Evolutionary conservation across 148 eudicot species (phyloP), one percentile per base, ranked within the genome.

Genomic region (Camellia sinensis): DNA sequence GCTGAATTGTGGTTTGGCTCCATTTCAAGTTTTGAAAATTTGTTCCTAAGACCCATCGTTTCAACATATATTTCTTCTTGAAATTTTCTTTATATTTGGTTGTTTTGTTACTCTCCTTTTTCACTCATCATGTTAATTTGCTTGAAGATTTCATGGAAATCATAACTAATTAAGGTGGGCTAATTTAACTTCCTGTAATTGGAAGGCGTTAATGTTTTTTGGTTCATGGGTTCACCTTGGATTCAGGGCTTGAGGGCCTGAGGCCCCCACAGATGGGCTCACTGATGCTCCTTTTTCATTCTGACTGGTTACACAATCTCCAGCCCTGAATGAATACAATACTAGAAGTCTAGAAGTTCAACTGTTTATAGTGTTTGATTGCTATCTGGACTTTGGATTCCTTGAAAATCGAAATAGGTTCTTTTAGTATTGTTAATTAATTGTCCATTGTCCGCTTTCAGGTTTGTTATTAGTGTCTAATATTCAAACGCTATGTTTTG

Each of bases 1-100:
- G n/a, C 67, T 45, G n/a, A n/a, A 71, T 79, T 18, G 61, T 69
- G 64, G 76, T 44, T 67, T 59, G 67, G 81, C 60, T 70, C 62
- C 73, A 4, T 41, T 43, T 70, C 40, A 22, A 12, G 40, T 15
- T 75, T 18, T 69, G 67, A 53, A 59, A 43, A 19, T 46, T 67
- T 56, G 46, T 78, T 6, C 74, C 57, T 12, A n/a, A 40, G 15
- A 3, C 17, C 50, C 12, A 11, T 68, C 44, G 15, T 3, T 18
- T 15, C 43, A 29, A 29, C 4, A 7, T 17, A 68, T 18, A 46
- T 45, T 18, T 18, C 4, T 45, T 67, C 54, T 45, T 44, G 10
- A 11, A 3, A 8, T 69, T 69, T 45, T 41, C 7, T 40, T 1
- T 8, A 5, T 65, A 12, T 40, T 21, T 21, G 5, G 45, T 66